Percentiles rank a stretch among this genome's conserved stretches.
These are phyloP conservation scores for Daldinia eschscholtzii DNA, from an alignment of 2,329 filamentous ascomycete genomes.

Conservation along the genomic window DNA sequence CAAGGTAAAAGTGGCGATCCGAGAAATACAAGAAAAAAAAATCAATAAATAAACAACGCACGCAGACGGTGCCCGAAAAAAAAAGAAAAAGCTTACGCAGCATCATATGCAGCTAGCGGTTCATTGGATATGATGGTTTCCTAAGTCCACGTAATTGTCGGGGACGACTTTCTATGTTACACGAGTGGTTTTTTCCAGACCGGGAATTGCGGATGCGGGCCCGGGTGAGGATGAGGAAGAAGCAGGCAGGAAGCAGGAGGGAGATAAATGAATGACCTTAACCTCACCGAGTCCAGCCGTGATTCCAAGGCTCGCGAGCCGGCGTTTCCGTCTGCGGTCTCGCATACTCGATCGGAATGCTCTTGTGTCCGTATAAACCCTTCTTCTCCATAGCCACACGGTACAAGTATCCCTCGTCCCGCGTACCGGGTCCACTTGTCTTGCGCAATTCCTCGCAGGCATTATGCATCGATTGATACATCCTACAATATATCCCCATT, in stretches of 20 bases:
- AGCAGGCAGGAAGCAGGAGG: no score
- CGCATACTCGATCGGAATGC: conserved; percentile 92
- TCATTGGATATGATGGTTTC: conserved; percentile 16
- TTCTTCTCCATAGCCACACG: conserved; percentile 92
- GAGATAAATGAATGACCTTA: no score
- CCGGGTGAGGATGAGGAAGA: not conserved
- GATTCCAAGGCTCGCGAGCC: conserved; percentile 85
- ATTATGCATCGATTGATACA: conserved; percentile 83
- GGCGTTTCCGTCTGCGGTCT: conserved; percentile 87
- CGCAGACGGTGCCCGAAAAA: conserved; percentile 2
- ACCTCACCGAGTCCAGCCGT: conserved; percentile 81
- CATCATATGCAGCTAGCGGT: conserved; percentile 11
- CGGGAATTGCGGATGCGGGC: not conserved
- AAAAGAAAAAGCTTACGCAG: conserved; percentile 5
- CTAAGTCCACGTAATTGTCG: conserved; percentile 3
- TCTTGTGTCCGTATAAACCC: conserved; percentile 78
- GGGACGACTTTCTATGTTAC: conserved; percentile 15
- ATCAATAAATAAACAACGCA: not conserved
- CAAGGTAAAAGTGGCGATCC: conserved; percentile 25
- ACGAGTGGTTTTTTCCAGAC: not conserved
- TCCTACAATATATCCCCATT: conserved; percentile 48
- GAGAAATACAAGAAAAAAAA: not conserved
- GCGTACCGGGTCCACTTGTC: conserved; percentile 67
- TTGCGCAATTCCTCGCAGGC: conserved; percentile 87
- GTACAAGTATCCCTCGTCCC: conserved; percentile 80